Evolutionary conservation across 2,329 filamentous ascomycete species (phyloP).

Genomic region (Hirsutella rhossiliensis): DNA sequence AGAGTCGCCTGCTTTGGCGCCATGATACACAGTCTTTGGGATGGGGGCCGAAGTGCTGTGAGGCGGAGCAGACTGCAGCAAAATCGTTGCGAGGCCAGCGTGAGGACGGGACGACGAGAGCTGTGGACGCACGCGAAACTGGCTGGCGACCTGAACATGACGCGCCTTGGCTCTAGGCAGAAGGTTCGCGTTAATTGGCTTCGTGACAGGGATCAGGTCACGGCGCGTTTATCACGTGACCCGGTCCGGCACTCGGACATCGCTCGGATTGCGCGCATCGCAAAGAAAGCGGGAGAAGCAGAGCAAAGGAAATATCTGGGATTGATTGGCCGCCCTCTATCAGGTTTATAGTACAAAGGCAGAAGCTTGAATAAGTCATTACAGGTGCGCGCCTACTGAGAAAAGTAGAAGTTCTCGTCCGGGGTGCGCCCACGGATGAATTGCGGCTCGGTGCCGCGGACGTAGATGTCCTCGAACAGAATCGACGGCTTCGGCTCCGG

Average conservation of each 20-base stretch:
- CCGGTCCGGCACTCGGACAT: too few relatives aligned
- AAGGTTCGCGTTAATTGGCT: constrained; percentile 26
- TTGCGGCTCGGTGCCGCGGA: constrained; percentile 72
- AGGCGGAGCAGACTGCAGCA: constrained; percentile 3
- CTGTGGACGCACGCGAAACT: constrained; percentile 10
- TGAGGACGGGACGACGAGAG: constrained; percentile 7
- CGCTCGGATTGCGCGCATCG: too few relatives aligned
- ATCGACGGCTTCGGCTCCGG: constrained; percentile 73
- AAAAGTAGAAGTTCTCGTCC: constrained; percentile 94
- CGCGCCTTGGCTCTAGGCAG: constrained; percentile 21
- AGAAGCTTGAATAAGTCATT: constrained; percentile 19
- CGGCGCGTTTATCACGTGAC: constrained; percentile 16
- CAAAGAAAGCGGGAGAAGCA: too few relatives aligned
- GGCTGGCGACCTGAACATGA: constrained; percentile 13
- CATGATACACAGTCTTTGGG: constrained; percentile 18
- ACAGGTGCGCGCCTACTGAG: constrained; percentile 26
- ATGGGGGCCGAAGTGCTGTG: constrained; percentile 2
- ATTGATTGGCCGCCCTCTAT: constrained; percentile 10
- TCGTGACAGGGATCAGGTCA: constrained; percentile 9
- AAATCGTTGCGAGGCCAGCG: constrained; percentile 5
- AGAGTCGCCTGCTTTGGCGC: constrained; percentile 66
- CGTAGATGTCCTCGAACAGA: constrained; percentile 95
- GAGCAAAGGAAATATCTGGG: neutral
- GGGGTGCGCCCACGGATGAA: constrained; percentile 79
- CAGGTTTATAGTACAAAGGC: constrained; percentile 12